Evolutionary conservation across 139 green algal species (phyloP).

Genomic region (Pleodorina starrii): DNA sequence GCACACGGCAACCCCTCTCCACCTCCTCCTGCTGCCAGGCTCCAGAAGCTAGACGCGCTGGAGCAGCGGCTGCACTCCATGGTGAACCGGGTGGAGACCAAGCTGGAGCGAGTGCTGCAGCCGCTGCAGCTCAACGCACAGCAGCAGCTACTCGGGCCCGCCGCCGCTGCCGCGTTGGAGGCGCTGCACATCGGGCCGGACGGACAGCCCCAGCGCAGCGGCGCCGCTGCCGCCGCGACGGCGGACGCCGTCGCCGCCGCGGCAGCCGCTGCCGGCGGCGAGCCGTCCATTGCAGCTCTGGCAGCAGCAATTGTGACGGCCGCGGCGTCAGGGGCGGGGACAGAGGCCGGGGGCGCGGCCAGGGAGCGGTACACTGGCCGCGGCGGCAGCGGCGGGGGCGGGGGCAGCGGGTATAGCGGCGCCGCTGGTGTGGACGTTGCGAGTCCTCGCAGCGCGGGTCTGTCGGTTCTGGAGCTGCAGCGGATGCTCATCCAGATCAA

Average conservation of each 20-base stretch:
- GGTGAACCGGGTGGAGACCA: constrained; percentile 32
- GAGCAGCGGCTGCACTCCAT: constrained; percentile 28
- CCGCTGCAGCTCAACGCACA: constrained; percentile 1
- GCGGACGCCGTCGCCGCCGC: too few species aligned
- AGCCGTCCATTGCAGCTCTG: neutral
- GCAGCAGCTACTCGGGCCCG: too few species aligned
- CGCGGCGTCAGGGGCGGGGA: neutral
- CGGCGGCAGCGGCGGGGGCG: neutral
- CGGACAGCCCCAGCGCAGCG: too few species aligned
- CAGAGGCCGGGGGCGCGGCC: too few species aligned
- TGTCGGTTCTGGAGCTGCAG: constrained; percentile 53
- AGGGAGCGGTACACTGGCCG: neutral
- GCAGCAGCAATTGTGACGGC: neutral
- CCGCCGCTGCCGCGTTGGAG: too few species aligned
- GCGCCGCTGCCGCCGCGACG: too few species aligned
- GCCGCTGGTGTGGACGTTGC: neutral
- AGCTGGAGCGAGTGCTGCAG: neutral
- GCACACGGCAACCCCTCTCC: too few species aligned
- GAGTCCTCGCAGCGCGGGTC: constrained; percentile 15
- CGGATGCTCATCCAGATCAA: constrained; percentile 45
- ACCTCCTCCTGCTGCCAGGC: too few species aligned
- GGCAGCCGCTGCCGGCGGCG: too few species aligned
- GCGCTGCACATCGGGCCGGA: too few species aligned
- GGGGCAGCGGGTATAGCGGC: neutral
- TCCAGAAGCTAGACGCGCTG: constrained; percentile 42